Evolutionary conservation across 768 basidiomycete species (phyloP).

Genomic region (Russula abietina): DNA sequence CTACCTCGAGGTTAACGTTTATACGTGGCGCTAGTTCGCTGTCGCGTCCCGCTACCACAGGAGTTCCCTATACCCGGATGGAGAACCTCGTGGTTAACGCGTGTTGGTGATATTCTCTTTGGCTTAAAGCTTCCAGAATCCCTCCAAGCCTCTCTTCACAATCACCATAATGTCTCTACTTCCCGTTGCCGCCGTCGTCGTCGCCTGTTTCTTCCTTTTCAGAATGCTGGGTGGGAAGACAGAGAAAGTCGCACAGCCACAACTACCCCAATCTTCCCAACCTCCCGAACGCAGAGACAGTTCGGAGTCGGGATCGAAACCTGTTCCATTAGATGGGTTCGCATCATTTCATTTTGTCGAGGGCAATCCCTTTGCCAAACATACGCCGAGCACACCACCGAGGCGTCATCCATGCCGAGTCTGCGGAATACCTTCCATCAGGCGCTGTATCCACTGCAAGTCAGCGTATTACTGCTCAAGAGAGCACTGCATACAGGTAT

Average conservation of each 20-base stretch:
- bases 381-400: slow-evolving; percentile 2
- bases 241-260: slow-evolving; percentile 3
- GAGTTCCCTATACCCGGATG: slow-evolving; percentile 17
- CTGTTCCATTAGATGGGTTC: background rate
- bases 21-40: background rate
- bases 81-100: slow-evolving; percentile 17
- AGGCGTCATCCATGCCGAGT: slow-evolving; percentile 18
- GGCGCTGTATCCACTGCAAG: slow-evolving; percentile 18
- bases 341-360: slow-evolving; percentile 6
- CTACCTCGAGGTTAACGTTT: slow-evolving; percentile 18
- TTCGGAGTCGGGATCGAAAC: background rate
- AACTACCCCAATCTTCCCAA: background rate
- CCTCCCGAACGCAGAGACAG: background rate
- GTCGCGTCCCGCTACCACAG: background rate
- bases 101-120: background rate
- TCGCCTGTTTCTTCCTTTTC: slow-evolving; percentile 16
- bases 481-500: slow-evolving; percentile 13
- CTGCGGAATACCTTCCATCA: slow-evolving; percentile 17
- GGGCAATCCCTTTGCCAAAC: slow-evolving; percentile 7
- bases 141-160: slow-evolving; percentile 1
- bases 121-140: slow-evolving; percentile 10
- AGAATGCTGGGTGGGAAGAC: slow-evolving; percentile 7
- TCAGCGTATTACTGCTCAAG: slow-evolving; percentile 20
- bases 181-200: slow-evolving; percentile 16
- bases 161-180: slow-evolving; percentile 19